Conservation (phyloP, 1,284 basidiomycete species). For the Ceratobasidium sp. region DNA sequence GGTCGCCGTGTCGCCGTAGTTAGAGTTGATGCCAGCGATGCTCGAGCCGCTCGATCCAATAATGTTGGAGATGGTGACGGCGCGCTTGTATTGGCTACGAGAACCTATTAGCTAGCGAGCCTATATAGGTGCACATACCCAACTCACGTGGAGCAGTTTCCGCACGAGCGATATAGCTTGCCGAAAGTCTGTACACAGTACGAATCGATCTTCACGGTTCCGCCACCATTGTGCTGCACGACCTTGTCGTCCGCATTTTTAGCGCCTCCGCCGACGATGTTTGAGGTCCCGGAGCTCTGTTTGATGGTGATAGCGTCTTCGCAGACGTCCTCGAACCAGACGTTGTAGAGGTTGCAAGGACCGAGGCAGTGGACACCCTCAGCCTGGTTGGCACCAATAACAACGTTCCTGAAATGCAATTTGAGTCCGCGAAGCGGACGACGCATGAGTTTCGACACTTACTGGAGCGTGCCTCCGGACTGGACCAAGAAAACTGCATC, state of each 20-base stretch:
- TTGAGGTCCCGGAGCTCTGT: conserved; percentile 27
- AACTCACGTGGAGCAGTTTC: neutral
- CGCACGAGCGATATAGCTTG: too few species aligned
- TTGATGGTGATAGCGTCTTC: conserved; percentile 56
- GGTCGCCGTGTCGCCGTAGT: conserved; percentile 45
- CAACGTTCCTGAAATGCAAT: conserved; percentile 53
- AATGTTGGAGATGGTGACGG: too few species aligned
- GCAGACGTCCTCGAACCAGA: conserved; percentile 63
- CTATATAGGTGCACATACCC: neutral
- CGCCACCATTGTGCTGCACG: conserved; percentile 47
- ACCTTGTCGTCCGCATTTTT: conserved; percentile 46
- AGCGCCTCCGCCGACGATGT: conserved; percentile 1
- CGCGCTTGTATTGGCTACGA: neutral
- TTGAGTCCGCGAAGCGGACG: neutral
- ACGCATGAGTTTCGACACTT: neutral
- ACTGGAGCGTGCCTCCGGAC: conserved; percentile 59
- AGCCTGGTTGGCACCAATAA: conserved; percentile 58
- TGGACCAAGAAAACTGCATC: conserved; percentile 51
- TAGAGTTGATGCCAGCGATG: conserved; percentile 2
- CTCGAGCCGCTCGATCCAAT: conserved; percentile 17
- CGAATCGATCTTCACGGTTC: neutral
- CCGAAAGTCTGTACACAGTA: too few species aligned
- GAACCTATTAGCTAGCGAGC: neutral
- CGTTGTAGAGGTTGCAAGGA: too few species aligned
- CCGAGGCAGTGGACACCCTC: too few species aligned